Base-by-base conservation (phyloP, 352 stramenopile genomes). In the Phytopythium vexans region DNA sequence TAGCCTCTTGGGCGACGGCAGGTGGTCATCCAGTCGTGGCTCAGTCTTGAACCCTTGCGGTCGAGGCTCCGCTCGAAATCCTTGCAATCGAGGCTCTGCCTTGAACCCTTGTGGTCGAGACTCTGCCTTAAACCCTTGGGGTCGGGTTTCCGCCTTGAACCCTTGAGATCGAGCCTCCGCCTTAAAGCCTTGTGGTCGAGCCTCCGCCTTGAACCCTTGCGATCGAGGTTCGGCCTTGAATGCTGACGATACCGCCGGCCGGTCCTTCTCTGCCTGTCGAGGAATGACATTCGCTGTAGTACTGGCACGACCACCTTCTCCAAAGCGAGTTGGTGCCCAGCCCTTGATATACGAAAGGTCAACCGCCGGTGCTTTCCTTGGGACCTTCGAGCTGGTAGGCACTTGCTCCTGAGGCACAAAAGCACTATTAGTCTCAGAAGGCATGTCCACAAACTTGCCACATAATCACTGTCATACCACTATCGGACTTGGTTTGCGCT, bases 311-410 rank as follows among this genome's bases (percentile, higher is more conserved):
- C 41, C 36, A 11, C 12, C 7, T 37, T 32, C 35, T 9, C 43
- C 35, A 12, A 66, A 47, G 11, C 60, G 57, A n/a, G 57, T 56
- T 31, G 69, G 69, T 4, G 56, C 46, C 70, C 70, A 80, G 41
- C 77, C 74, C 57, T 67, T 74, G 49, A 80, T 80, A 49, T 80
- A 80, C 3, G 62, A 66, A 27, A 80, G 33, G 41, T 76, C 66
- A 14, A 14, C 15, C 3, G 39, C 41, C 6, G 41, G 33, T n/a
- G 21, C 11, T 15, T 47, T 47, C 21, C 15, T 47, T 8, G 41
- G 9, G 8, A 8, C 41, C 16, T 47, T 16, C 8, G 41, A 33
- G 21, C 21, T 47, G 21, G 33, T 16, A 10, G 21, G 21, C 21
- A 27, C 21, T 27, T 27, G 21, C 21, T 27, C 21, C 21, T 27